Percentiles rank a stretch among this genome's conserved stretches.
These are phyloP conservation scores for Aspergillus sp. DNA, from an alignment of 2,329 filamentous ascomycete genomes.

Conservation along the genomic window DNA sequence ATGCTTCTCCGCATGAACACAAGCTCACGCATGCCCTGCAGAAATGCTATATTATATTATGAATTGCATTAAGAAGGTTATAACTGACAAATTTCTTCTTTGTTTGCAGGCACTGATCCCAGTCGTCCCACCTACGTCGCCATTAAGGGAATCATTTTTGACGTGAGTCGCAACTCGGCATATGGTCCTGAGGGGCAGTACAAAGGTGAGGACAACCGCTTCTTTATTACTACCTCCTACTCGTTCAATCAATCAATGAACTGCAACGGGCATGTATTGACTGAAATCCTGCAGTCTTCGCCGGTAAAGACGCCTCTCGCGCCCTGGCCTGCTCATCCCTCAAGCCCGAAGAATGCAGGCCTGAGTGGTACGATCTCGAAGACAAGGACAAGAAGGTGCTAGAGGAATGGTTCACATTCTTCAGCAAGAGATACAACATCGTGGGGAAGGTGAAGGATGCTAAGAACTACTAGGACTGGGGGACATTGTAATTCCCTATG, in stretches of 20 bases:
- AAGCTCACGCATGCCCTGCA: neutral
- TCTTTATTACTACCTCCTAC: neutral
- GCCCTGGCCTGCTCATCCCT: conserved; percentile 84
- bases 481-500: neutral
- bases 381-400: conserved; percentile 84
- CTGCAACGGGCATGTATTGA: neutral
- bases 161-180: conserved; percentile 84
- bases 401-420: conserved; percentile 93
- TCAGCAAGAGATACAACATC: conserved; percentile 94
- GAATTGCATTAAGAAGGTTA: neutral
- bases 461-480: conserved; percentile 34
- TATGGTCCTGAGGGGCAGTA: conserved; percentile 84
- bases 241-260: neutral
- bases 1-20: conserved; percentile 33
- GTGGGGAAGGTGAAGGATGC: conserved; percentile 47
- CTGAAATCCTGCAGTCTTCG: conserved; percentile 68
- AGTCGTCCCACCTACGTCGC: conserved; percentile 58
- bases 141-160: conserved; percentile 88
- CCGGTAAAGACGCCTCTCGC: conserved; percentile 92
- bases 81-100: neutral
- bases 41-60: neutral
- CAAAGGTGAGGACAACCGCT: conserved; percentile 61
- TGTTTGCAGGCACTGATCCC: conserved; percentile 36
- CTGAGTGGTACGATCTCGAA: conserved; percentile 79
- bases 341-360: conserved; percentile 75